These are phyloP conservation scores for Fusarium aywerte DNA, from an alignment of 2,329 filamentous ascomycete species.

Conservation along the genomic window DNA sequence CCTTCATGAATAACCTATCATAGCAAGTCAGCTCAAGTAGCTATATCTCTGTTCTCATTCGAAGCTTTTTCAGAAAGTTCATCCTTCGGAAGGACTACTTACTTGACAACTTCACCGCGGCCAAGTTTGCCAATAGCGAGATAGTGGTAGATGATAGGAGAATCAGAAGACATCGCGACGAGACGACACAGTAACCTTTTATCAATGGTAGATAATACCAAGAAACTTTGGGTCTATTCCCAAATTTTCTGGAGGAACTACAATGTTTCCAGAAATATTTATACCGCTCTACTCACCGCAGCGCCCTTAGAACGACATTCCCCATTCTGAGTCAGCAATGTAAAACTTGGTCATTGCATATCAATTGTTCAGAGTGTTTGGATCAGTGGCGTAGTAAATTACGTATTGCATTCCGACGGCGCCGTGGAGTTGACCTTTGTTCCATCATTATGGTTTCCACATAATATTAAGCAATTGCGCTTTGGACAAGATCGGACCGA, in stretches of 20 bases:
- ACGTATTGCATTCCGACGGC: neutral
- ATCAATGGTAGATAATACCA: rapidly evolving
- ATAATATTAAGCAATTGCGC: neutral
- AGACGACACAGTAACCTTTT: rapidly evolving
- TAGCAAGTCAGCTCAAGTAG: rapidly evolving
- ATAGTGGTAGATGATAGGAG: conserved; percentile 40
- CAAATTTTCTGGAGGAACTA: too few relatives aligned
- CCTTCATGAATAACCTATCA: conserved; percentile 32
- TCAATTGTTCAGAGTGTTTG: neutral
- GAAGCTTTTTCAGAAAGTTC: too few relatives aligned
- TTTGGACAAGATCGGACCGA: too few relatives aligned
- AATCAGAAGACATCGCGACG: conserved; percentile 1
- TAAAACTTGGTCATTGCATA: neutral
- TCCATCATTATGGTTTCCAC: too few relatives aligned
- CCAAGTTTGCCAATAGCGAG: conserved; percentile 44
- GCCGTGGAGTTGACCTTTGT: neutral
- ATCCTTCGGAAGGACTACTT: neutral
- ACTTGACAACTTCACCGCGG: conserved; percentile 46
- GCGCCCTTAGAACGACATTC: conserved; percentile 17
- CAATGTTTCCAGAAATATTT: neutral
- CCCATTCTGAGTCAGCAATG: conserved; percentile 1
- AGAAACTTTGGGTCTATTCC: neutral
- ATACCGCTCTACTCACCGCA: neutral
- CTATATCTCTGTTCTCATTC: rapidly evolving
- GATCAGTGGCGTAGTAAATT: neutral